phyloP scores from a whole-genome alignment of 345 rosid species.

The Eucalyptus urophylla region DNA sequence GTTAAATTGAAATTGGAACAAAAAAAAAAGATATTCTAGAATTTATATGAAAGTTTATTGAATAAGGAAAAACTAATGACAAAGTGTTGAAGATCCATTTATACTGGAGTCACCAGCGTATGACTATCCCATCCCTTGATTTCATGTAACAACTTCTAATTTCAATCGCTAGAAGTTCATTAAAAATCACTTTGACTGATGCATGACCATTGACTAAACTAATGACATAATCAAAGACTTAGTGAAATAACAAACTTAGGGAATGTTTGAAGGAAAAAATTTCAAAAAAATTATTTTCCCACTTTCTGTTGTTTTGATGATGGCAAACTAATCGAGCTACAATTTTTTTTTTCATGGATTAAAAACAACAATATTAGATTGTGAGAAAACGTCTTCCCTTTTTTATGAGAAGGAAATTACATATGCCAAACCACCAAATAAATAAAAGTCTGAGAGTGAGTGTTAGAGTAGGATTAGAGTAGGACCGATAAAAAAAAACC shows the following conservation, averaged over 20 bases:
- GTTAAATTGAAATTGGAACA: not conserved
- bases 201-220: not conserved
- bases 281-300: too few species aligned
- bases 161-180: not conserved
- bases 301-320: not conserved
- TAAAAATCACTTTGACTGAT: not conserved
- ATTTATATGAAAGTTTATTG: not conserved
- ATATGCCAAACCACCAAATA: not conserved
- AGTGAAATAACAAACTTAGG: not conserved
- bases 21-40: not conserved
- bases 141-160: not conserved
- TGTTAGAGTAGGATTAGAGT: too few species aligned
- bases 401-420: not conserved
- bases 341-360: not conserved
- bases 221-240: not conserved
- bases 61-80: not conserved
- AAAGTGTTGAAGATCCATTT: not conserved
- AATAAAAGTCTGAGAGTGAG: too few species aligned
- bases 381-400: not conserved
- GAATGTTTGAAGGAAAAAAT: not conserved
- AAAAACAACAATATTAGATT: not conserved
- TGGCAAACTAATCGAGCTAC: too few species aligned
- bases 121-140: not conserved
- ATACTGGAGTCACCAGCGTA: not conserved
- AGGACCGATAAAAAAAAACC: too few species aligned